Conservation (phyloP, 1,284 basidiomycete genomes). For the Tilletia walkeri region DNA sequence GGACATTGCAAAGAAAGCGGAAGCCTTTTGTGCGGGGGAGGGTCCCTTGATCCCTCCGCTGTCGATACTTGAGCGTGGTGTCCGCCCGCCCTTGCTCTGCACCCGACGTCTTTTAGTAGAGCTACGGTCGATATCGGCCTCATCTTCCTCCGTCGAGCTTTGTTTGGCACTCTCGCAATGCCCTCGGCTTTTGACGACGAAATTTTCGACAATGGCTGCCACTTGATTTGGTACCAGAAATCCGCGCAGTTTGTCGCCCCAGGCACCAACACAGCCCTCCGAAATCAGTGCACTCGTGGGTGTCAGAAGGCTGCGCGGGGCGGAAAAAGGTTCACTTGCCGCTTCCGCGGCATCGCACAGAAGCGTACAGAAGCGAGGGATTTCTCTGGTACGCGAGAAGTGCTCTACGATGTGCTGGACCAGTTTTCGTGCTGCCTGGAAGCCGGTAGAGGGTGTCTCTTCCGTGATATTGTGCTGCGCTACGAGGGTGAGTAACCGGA, state of each 20-base stretch:
- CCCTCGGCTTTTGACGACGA: no score
- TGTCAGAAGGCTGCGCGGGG: no score
- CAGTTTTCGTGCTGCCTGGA: neutral
- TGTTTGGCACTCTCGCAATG: no score
- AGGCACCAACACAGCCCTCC: neutral
- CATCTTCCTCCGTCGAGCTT: no score
- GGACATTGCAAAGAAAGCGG: no score
- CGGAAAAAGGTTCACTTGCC: no score
- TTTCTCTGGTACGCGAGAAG: constrained; percentile 2
- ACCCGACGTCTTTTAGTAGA: no score
- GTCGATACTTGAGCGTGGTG: no score
- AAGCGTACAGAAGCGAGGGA: neutral
- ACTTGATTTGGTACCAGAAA: constrained; percentile 6
- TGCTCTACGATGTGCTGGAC: neutral
- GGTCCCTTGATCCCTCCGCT: no score
- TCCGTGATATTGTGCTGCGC: neutral
- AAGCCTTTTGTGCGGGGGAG: no score
- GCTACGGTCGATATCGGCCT: no score
- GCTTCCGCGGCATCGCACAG: constrained; percentile 6
- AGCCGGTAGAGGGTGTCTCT: neutral
- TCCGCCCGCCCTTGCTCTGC: no score
- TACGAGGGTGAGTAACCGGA: neutral
- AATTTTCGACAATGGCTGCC: neutral
- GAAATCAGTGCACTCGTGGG: neutral
- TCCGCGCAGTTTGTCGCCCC: neutral